Evolutionary conservation across 1,284 basidiomycete genomes (phyloP), one percentile per base, ranked within the genome.

Genomic region (Stereum hirsutum): DNA sequence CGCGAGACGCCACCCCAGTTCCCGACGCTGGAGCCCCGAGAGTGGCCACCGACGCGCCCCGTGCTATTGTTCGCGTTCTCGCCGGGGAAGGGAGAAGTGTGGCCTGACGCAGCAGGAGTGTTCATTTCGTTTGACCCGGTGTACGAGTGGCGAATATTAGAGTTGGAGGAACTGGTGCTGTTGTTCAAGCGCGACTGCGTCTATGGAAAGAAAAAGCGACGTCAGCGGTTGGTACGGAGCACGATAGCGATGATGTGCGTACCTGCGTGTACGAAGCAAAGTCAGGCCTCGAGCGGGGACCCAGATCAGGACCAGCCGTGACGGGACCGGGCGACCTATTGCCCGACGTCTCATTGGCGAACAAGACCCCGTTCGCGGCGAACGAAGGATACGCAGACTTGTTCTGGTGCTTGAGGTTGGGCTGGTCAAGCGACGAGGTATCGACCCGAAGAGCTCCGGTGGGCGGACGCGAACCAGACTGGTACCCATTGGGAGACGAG

Each of bases 371-470:
- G 52, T 84, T 86, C 55, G 79, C 76, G 7, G 82, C 67, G 56
- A 85, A 86, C 6, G 81, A 74, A 5, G 84, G 84, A 54, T 84
- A 88, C 0, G 85, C 85, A 10, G 85, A 88, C 60, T 88, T 88
- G 64, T 78, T 76, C 36, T 54, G 44, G n/a, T n/a, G n/a, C 51
- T 72, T 69, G 40, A 72, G 55, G n/a, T 72, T 64, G 26, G 71
- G 57, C 7, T 68, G 65, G 50, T 82, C 83, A 41, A 83, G 61
- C 21, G 74, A 66, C 26, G 78, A 70, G 0, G 85, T 88, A 55
- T 87, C 82, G 39, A 89, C 78, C 23, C 81, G 70, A 52, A 89
- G 63, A 30, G 78, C 70, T 23, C 79, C 79, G 5, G 68, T 76
- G 0, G 78, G 74, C 24, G 82, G 81, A 44, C 81, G 77, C 25